Evolutionary conservation across 1,284 basidiomycete genomes (phyloP).

Genomic region (Xerocomus amazonicus): DNA sequence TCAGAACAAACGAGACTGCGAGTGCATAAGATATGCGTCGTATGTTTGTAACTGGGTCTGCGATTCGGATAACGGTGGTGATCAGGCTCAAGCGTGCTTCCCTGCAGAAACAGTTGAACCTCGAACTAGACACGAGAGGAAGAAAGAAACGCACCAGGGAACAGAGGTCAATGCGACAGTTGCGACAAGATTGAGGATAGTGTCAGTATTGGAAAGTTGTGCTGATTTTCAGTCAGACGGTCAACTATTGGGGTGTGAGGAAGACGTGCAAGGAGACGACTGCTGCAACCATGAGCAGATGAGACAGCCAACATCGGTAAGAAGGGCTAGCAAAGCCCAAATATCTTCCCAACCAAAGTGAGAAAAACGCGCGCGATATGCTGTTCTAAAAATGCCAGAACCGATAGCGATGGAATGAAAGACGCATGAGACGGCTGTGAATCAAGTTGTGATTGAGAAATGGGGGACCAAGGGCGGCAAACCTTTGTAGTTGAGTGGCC

Average conservation of each 20-base stretch:
- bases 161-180: constrained; percentile 6
- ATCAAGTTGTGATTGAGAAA: background rate
- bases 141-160: constrained; percentile 10
- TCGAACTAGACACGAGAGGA: background rate
- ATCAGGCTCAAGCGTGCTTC: constrained; percentile 21
- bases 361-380: constrained; percentile 13
- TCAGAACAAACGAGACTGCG: constrained; percentile 12
- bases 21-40: constrained; percentile 1
- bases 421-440: constrained; percentile 3
- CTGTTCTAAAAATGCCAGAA: constrained; percentile 18
- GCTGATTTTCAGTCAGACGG: constrained; percentile 1
- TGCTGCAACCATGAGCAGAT: constrained; percentile 7
- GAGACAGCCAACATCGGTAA: constrained; percentile 13
- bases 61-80: constrained; percentile 9
- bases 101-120: constrained; percentile 2
- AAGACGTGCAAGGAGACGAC: constrained; percentile 6
- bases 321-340: constrained; percentile 19
- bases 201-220: background rate
- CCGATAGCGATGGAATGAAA: constrained; percentile 13
- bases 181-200: constrained; percentile 4
- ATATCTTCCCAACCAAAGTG: constrained; percentile 20
- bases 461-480: background rate
- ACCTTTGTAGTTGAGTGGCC: constrained; percentile 19
- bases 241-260: background rate
- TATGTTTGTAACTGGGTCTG: background rate